Evolutionary conservation across 1,139 yeast genomes (phyloP), one percentile per base, ranked within the genome.

Genomic region (Arxiozyma bovina): DNA sequence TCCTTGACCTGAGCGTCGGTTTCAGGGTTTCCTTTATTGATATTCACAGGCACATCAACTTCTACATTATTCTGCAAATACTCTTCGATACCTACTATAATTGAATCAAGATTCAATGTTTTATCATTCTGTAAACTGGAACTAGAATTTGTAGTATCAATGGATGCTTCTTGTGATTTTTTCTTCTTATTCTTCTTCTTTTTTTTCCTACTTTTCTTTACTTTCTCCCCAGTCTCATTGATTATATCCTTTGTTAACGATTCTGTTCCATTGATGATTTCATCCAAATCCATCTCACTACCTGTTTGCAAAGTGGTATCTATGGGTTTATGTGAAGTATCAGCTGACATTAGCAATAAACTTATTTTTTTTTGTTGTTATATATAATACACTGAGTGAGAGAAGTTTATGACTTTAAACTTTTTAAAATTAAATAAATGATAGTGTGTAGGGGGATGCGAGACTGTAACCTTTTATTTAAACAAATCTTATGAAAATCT

Each of bases 31-130:
- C 25, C 40, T 15, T 48, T 38, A 17, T 40, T 8, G 5, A 41
- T 22, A 23, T 38, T 44, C 17, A 48, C 46, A 3, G 45, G 40
- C 6, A 48, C 43, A 42, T 25, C 27, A 5, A 18, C 27, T 3
- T 42, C 46, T 22, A 21, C 25, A 17, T 50, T 48, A 44, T 50
- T 44, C 23, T 54, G 56, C 25, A 56, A 40, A 38, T 54, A 56
- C 42, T 57, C 57, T 50, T 59, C 60, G 42, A 59, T 56, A 34
- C 60, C 61, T 7, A 54, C 57, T 50, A 58, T 42, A 30, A 59
- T 51, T 9, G 55, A 47, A 51, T 58, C 60, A 23, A 59, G 40
- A 9, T 50, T 51, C 11, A 40, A 21, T n/a, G 48, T 48, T 27
- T 30, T 45, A 22, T 17, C 27, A 18, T 18, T 23, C 27, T 42